A percentile compares a stretch with the other conserved stretches of the same genome.
phyloP scores from a whole-genome alignment of 768 basidiomycete genomes.

The Leccinum rimulosum region DNA sequence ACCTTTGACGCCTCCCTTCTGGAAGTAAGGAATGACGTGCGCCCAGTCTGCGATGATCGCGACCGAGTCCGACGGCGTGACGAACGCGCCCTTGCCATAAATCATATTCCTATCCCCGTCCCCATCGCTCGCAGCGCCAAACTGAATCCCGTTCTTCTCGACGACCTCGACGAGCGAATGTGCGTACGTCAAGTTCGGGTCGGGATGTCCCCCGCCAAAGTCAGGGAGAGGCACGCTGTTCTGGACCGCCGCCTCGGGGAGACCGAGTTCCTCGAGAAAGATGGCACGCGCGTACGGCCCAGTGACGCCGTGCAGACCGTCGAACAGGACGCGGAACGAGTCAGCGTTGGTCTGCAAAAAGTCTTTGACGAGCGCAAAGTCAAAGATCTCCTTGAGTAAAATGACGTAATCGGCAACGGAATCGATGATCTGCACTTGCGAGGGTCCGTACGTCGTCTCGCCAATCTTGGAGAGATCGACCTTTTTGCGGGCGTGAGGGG shows the following conservation, averaged over 20 bases:
- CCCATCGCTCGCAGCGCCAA: constrained; percentile 96
- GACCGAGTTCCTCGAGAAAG: constrained; percentile 78
- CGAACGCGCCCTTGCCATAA: constrained; percentile 96
- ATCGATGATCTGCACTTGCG: constrained; percentile 89
- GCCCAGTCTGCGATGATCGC: constrained; percentile 99
- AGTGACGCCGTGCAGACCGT: constrained; percentile 94
- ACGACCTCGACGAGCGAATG: constrained; percentile 91
- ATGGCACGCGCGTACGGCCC: constrained; percentile 93
- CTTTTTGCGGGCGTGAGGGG: constrained; percentile 35
- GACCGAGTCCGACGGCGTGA: constrained; percentile 96
- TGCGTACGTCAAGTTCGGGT: constrained; percentile 98
- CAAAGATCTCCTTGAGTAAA: constrained; percentile 87
- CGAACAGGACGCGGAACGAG: constrained; percentile 87
- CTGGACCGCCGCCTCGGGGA: constrained; percentile 79
- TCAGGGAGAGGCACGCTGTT: constrained; percentile 91
- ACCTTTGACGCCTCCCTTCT: constrained; percentile 86
- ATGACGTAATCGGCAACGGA: constrained; percentile 86
- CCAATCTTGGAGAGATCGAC: constrained; percentile 85
- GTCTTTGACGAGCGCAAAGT: constrained; percentile 86
- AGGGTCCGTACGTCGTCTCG: constrained; percentile 74
- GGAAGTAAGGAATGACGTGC: constrained; percentile 88
- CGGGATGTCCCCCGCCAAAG: constrained; percentile 97
- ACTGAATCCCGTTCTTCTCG: constrained; percentile 79
- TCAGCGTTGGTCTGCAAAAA: constrained; percentile 73
- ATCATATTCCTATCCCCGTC: constrained; percentile 99